phyloP scores from a whole-genome alignment of 352 stramenopile genomes.

The Pythium sukuiense region DNA sequence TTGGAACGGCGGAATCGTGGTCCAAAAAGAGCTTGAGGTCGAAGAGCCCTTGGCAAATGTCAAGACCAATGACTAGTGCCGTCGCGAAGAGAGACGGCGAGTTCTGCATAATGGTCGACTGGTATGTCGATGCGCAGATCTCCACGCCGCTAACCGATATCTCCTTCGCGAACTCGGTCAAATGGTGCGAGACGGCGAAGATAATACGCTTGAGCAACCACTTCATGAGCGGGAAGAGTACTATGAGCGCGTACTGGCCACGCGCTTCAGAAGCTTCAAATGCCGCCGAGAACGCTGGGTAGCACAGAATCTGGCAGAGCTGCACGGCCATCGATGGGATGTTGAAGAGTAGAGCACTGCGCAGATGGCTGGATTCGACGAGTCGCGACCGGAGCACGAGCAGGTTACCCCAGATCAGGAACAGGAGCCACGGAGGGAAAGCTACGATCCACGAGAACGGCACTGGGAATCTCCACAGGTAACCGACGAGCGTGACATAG shows the following conservation, averaged over 20 bases:
- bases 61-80: slow-evolving; percentile 13
- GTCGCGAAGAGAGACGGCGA: slow-evolving; percentile 11
- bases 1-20: slow-evolving; percentile 3
- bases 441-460: slow-evolving; percentile 18
- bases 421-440: slow-evolving; percentile 1
- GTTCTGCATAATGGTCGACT: slow-evolving; percentile 30
- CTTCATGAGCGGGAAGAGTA: slow-evolving; percentile 17
- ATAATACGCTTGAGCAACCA: background rate
- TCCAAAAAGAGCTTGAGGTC: slow-evolving; percentile 18
- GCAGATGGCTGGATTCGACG: background rate
- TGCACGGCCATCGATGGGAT: slow-evolving; percentile 14
- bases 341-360: slow-evolving; percentile 4
- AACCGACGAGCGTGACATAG: background rate
- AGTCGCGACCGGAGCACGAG: slow-evolving; percentile 11
- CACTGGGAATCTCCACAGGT: slow-evolving; percentile 23
- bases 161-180: slow-evolving; percentile 15
- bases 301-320: slow-evolving; percentile 19
- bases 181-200: background rate
- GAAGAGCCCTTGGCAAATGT: slow-evolving; percentile 15
- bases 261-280: slow-evolving; percentile 2
- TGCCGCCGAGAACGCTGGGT: slow-evolving; percentile 15
- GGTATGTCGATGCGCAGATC: slow-evolving; percentile 24
- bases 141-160: slow-evolving; percentile 24
- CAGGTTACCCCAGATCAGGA: slow-evolving; percentile 3
- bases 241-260: slow-evolving; percentile 3